Percentiles rank a stretch among this genome's conserved stretches.
Conservation (phyloP, 2,329 filamentous ascomycete genomes). For the Ploettnerulaceae sp. region DNA sequence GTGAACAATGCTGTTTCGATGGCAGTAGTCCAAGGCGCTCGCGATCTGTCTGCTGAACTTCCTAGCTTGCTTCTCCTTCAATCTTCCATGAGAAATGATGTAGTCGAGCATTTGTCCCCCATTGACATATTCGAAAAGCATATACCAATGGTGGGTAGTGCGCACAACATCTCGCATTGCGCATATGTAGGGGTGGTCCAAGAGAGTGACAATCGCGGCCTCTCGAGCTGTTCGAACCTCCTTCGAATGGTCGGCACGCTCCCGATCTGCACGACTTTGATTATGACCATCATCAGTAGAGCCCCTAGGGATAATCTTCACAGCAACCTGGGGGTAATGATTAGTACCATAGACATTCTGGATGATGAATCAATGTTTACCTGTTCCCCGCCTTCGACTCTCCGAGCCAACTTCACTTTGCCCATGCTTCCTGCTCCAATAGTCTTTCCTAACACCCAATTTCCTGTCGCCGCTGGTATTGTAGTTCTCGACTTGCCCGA, state of each 20-base stretch:
- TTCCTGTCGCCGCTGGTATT: conserved; percentile 83
- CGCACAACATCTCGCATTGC: conserved; percentile 92
- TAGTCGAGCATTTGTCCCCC: conserved; percentile 99
- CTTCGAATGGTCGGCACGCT: conserved; percentile 90
- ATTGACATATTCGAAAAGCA: conserved; percentile 99
- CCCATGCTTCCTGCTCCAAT: conserved; percentile 98
- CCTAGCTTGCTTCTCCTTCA: conserved; percentile 97
- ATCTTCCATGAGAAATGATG: conserved; percentile 94
- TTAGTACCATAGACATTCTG: conserved; percentile 16
- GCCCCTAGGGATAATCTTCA: conserved; percentile 93
- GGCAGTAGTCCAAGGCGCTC: conserved; percentile 93
- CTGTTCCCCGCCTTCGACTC: conserved; percentile 86
- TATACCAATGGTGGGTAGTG: conserved; percentile 99
- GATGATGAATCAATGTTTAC: conserved; percentile 40
- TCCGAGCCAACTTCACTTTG: conserved; percentile 93
- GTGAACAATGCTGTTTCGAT: conserved; percentile 97
- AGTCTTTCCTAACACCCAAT: conserved; percentile 94
- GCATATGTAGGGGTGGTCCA: conserved; percentile 94
- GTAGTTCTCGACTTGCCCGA: conserved; percentile 65
- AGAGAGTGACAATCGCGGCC: conserved; percentile 89
- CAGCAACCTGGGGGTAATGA: conserved; percentile 64
- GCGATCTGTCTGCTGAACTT: conserved; percentile 98
- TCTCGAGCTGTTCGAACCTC: conserved; percentile 88
- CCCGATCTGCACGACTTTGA: conserved; percentile 65
- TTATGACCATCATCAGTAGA: conserved; percentile 74